Percentiles rank a stretch among this genome's conserved stretches.
Evolutionary conservation across 192 early-diverging fungal genomes (phyloP).

Genomic region (Coemansia sp.): DNA sequence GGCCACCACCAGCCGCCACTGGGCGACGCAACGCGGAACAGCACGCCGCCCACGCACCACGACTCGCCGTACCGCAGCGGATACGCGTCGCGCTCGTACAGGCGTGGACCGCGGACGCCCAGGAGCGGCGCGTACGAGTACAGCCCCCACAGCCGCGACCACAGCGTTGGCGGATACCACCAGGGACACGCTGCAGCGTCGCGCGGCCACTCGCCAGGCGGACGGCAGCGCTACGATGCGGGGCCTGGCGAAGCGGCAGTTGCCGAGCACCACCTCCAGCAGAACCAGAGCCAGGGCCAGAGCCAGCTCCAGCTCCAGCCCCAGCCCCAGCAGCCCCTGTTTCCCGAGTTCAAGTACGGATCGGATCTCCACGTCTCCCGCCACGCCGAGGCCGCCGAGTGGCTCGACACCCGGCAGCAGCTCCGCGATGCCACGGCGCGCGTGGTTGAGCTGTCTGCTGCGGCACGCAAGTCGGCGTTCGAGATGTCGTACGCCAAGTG

Average conservation of each 20-base stretch:
- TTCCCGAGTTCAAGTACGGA: slow-evolving; percentile 20
- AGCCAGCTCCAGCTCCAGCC: neutral
- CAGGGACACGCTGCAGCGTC: slow-evolving; percentile 15
- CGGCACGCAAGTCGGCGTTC: slow-evolving; percentile 31
- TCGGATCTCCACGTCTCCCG: slow-evolving; percentile 42
- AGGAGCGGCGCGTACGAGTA: slow-evolving; percentile 31
- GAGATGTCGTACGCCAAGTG: slow-evolving; percentile 36
- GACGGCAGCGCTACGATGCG: slow-evolving; percentile 1
- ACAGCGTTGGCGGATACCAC: slow-evolving; percentile 22
- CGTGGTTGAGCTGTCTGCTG: slow-evolving; percentile 28
- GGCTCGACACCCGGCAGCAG: slow-evolving; percentile 36
- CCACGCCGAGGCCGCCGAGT: slow-evolving; percentile 23
- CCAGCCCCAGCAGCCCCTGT: neutral
- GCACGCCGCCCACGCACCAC: slow-evolving; percentile 15
- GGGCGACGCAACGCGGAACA: slow-evolving; percentile 8
- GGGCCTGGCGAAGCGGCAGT: neutral
- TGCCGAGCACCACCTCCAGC: neutral
- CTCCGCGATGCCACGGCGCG: slow-evolving; percentile 36
- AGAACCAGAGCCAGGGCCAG: neutral
- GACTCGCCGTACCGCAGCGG: slow-evolving; percentile 27
- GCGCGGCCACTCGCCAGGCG: slow-evolving; percentile 31
- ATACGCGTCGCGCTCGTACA: slow-evolving; percentile 25
- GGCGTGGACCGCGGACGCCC: slow-evolving; percentile 28
- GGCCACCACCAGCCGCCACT: slow-evolving; percentile 1
- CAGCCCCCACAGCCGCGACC: slow-evolving; percentile 26